Evolutionary conservation across 2,329 filamentous ascomycete genomes (phyloP).

Genomic region (Aschersonia sp.): DNA sequence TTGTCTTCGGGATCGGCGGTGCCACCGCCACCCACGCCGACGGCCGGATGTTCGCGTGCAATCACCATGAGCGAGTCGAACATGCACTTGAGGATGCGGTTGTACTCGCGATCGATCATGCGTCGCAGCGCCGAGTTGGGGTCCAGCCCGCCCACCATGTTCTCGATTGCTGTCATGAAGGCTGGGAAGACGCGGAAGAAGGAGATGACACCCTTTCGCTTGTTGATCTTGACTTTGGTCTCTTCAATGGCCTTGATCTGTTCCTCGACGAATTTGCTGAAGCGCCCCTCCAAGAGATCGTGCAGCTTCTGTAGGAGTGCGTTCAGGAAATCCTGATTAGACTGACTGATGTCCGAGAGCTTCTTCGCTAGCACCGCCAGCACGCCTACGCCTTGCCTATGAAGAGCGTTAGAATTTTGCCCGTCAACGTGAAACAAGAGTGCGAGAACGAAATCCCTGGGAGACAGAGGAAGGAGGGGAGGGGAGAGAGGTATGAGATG

Average conservation of each 20-base stretch:
- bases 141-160: constrained; percentile 54
- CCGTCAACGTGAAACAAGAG: too few species aligned
- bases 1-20: constrained; percentile 65
- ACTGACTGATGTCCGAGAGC: constrained; percentile 65
- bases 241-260: constrained; percentile 94
- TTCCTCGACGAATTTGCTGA: constrained; percentile 82
- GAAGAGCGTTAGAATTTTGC: neutral
- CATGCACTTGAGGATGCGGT: constrained; percentile 84
- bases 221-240: constrained; percentile 98
- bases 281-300: constrained; percentile 56
- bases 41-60: constrained; percentile 53
- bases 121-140: constrained; percentile 50
- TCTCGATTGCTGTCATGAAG: constrained; percentile 73
- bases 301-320: constrained; percentile 69
- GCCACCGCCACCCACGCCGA: constrained; percentile 25
- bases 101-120: constrained; percentile 76
- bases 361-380: constrained; percentile 70
- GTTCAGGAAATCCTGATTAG: constrained; percentile 84
- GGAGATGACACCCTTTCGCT: constrained; percentile 88
- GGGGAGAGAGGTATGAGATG: too few species aligned
- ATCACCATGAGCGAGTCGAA: constrained; percentile 95
- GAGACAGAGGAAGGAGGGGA: neutral
- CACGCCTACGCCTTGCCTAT: constrained; percentile 77
- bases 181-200: constrained; percentile 90
- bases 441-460: too few species aligned